Base-by-base conservation (phyloP, 1,284 basidiomycete genomes). In the Takashimella koratensis region DNA sequence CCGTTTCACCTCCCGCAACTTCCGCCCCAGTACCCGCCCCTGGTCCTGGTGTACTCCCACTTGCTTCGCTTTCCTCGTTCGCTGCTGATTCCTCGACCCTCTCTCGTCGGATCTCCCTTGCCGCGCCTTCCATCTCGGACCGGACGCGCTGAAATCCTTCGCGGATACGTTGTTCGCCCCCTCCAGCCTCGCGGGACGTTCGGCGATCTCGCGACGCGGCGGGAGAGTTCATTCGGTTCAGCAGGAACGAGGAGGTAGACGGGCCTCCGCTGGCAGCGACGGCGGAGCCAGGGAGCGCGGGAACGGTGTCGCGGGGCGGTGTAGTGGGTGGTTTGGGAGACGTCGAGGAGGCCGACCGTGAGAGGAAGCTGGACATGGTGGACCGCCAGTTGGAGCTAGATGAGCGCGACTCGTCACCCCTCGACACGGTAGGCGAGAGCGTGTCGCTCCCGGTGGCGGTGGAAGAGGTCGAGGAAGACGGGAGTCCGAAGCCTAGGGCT, bases 71-170 rank as follows among this genome's bases (percentile, higher is more conserved):
- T 5, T 50, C 52, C 43, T 66, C 70, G 25, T 78, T 68, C 51
- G 78, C 78, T 45, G 78, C 77, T 61, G 82, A 79, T 55, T 79
- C 80, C 45, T 86, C 84, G 26, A 83, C 79, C 59, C 83, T 82
- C n/a, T 84, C 86, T 24, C 67, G 47, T 21, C 70, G 62, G 60
- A 76, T 70, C 46, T 76, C 74, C n/a, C 70, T 64, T 3, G 73
- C 74, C 1, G 69, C 70, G 22, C 62, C 60, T 47, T 71, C 73
- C 73, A 75, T 76, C 56, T 74, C 72, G 25, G 60, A 60, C 30
- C 69, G 58, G 13, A 75, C 72, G 26, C 70, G 53, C 47, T 75
- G 68, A 42, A 76, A 76, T 4, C 73, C 73, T 55, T 73, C 71
- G 13, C 67, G 56, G 16, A 75, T 55, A 23, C 53, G 57, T 2